Conservation (phyloP, 768 basidiomycete species). For the Trametes meyenii region DNA sequence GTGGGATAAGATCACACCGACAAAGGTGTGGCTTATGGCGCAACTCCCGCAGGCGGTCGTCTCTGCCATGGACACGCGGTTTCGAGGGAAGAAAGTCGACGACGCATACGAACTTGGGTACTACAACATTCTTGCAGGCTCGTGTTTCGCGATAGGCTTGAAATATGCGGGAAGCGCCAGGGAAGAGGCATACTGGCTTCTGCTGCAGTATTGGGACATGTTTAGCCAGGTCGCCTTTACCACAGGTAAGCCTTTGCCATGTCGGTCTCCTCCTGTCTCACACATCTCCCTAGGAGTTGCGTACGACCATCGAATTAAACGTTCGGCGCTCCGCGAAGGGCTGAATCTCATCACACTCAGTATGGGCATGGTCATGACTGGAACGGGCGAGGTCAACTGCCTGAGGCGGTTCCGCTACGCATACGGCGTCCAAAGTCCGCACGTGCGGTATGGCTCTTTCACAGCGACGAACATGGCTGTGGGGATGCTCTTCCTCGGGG, state of each 20-base stretch:
- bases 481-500: conserved; percentile 91
- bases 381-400: conserved; percentile 92
- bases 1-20: conserved; percentile 80
- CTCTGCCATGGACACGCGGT: conserved; percentile 56
- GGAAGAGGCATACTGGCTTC: conserved; percentile 82
- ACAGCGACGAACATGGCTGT: conserved; percentile 89
- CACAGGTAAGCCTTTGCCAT: conserved; percentile 51
- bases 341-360: conserved; percentile 86
- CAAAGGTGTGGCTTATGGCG: conserved; percentile 67
- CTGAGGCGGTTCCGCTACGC: conserved; percentile 85
- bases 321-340: conserved; percentile 84
- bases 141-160: conserved; percentile 88
- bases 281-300: conserved; percentile 55
- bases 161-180: conserved; percentile 95
- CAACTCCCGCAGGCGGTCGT: conserved; percentile 74
- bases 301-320: conserved; percentile 88
- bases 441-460: conserved; percentile 84
- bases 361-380: conserved; percentile 94
- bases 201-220: conserved; percentile 81
- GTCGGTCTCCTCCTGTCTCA: background rate
- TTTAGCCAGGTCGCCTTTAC: conserved; percentile 73
- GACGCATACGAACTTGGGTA: conserved; percentile 86
- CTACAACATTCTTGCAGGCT: conserved; percentile 88
- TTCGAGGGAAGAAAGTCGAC: conserved; percentile 53
- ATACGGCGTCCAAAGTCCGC: conserved; percentile 80